phyloP scores from a whole-genome alignment of 352 stramenopile genomes.

The Bremia lactucae region DNA sequence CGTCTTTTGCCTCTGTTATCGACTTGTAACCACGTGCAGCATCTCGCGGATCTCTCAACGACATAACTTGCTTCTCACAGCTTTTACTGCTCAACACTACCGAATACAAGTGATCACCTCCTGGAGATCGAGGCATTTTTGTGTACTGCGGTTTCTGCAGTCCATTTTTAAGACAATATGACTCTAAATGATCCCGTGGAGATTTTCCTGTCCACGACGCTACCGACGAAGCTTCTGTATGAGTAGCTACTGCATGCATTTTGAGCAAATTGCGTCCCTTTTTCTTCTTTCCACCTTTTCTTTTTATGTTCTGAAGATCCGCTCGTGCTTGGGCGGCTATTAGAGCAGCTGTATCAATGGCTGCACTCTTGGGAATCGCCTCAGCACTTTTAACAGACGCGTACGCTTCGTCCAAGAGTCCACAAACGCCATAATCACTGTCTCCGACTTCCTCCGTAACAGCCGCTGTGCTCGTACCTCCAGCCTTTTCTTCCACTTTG shows the following conservation, averaged over 20 bases:
- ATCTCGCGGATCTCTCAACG: conserved; percentile 26
- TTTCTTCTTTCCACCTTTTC: conserved; percentile 27
- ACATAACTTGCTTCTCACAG: conserved; percentile 28
- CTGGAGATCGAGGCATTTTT: conserved; percentile 18
- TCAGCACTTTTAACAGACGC: conserved; percentile 21
- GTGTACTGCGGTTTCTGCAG: conserved; percentile 73
- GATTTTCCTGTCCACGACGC: conserved; percentile 66
- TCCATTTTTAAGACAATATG: conserved; percentile 84
- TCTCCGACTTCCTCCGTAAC: conserved; percentile 5
- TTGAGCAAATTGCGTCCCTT: conserved; percentile 22
- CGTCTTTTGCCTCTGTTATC: conserved; percentile 66
- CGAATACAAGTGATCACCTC: conserved; percentile 35
- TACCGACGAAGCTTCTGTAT: conserved; percentile 8
- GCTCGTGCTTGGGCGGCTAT: conserved; percentile 17
- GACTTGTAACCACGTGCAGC: conserved; percentile 36
- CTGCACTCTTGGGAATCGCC: conserved; percentile 32
- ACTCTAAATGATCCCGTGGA: conserved; percentile 80
- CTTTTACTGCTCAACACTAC: conserved; percentile 40
- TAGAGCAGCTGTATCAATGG: conserved; percentile 16
- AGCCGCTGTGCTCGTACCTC: not conserved
- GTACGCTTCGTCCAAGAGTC: conserved; percentile 30
- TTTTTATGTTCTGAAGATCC: conserved; percentile 15
- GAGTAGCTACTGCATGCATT: conserved; percentile 11
- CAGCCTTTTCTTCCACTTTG: not conserved
- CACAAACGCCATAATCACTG: conserved; percentile 24